phyloP scores from a whole-genome alignment of 2,329 filamentous ascomycete species.

The Fusarium lateritium region DNA sequence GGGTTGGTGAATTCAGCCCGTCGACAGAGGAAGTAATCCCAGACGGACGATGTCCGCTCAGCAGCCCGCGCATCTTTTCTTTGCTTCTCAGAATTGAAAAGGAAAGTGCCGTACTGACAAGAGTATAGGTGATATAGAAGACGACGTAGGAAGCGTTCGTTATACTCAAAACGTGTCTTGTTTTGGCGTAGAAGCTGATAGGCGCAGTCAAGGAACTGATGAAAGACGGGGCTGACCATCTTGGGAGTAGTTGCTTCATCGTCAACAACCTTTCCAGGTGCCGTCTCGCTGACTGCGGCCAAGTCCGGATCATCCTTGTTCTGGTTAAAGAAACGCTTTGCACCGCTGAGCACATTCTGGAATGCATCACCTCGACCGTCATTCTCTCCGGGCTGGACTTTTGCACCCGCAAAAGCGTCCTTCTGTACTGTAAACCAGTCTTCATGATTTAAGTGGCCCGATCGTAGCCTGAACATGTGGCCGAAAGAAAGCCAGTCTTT shows the following conservation, averaged over 20 bases:
- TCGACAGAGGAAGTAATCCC: conserved; percentile 93
- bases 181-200: conserved; percentile 91
- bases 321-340: conserved; percentile 89
- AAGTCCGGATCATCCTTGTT: conserved; percentile 75
- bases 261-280: conserved; percentile 60
- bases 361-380: conserved; percentile 80
- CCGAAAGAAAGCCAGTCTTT: conserved; percentile 99
- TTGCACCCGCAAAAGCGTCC: conserved; percentile 78
- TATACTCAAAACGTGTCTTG: conserved; percentile 93
- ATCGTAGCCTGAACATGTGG: conserved; percentile 96
- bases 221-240: conserved; percentile 95
- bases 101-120: conserved; percentile 96
- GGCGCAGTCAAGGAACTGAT: conserved; percentile 95
- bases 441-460: conserved; percentile 88
- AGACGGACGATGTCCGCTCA: conserved; percentile 87
- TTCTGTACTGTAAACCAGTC: conserved; percentile 95
- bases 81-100: conserved; percentile 95
- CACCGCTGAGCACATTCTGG: conserved; percentile 89
- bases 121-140: conserved; percentile 95
- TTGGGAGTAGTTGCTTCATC: conserved; percentile 83
- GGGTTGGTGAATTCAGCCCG: conserved; percentile 86
- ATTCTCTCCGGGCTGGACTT: conserved; percentile 73
- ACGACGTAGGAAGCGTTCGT: conserved; percentile 90
- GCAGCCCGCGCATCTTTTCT: conserved; percentile 77
- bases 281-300: conserved; percentile 62